Percentiles rank a stretch among this genome's conserved stretches.
phyloP scores from a whole-genome alignment of 495 filamentous ascomycete species.

The Recurvomyces mirabilis region DNA sequence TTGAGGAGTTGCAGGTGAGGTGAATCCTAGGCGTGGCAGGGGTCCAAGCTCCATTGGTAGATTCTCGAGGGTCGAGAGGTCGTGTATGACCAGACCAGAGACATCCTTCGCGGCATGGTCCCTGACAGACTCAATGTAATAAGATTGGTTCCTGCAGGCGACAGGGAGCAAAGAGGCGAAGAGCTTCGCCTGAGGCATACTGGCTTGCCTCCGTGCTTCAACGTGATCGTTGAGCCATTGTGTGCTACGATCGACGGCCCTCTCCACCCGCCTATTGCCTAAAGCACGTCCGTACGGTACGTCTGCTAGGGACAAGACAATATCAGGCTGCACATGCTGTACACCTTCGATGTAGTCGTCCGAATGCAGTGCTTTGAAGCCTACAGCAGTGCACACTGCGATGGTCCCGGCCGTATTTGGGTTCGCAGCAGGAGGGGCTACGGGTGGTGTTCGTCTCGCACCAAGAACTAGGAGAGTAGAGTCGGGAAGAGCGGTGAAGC shows the following conservation, averaged over 20 bases:
- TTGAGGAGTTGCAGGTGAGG: slow-evolving; percentile 56
- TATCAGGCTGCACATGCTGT: slow-evolving; percentile 59
- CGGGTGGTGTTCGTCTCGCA: slow-evolving; percentile 64
- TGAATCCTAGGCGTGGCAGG: slow-evolving; percentile 64
- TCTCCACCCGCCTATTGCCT: slow-evolving; percentile 56
- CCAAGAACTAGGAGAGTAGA: slow-evolving; percentile 60
- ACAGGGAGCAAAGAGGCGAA: slow-evolving; percentile 18
- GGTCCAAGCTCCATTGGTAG: slow-evolving; percentile 44
- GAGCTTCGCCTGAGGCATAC: slow-evolving; percentile 2
- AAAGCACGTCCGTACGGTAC: slow-evolving; percentile 48
- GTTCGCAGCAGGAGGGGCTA: slow-evolving; percentile 61
- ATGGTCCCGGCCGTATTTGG: slow-evolving; percentile 58
- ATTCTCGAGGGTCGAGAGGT: slow-evolving; percentile 54
- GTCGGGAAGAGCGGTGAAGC: slow-evolving; percentile 54
- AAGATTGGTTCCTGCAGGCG: slow-evolving; percentile 12
- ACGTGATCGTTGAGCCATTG: slow-evolving; percentile 53
- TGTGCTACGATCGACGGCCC: slow-evolving; percentile 79
- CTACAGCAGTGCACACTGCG: slow-evolving; percentile 69
- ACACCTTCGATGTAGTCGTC: slow-evolving; percentile 55
- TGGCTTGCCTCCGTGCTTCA: slow-evolving; percentile 25
- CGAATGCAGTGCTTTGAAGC: slow-evolving; percentile 59
- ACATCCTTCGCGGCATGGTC: slow-evolving; percentile 26
- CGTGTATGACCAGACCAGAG: slow-evolving; percentile 75
- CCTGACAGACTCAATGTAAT: slow-evolving; percentile 11
- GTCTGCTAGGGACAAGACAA: slow-evolving; percentile 69